phyloP scores from a whole-genome alignment of 2,329 filamentous ascomycete genomes.

The Xenoacremonium recifei region DNA sequence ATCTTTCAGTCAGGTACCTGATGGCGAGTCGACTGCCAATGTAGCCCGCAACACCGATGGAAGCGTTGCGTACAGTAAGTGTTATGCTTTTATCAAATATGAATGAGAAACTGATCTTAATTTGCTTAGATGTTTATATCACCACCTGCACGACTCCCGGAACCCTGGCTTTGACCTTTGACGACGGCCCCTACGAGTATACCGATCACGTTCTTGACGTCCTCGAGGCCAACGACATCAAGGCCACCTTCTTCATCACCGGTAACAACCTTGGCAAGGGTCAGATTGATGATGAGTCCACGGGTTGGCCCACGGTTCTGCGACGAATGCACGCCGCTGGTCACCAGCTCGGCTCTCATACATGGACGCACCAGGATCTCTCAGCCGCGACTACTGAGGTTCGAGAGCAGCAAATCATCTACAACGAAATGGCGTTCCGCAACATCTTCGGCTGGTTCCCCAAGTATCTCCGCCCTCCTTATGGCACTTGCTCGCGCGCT shows the following conservation, averaged over 20 bases:
- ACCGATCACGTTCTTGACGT: slow-evolving; percentile 39
- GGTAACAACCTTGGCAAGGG: slow-evolving; percentile 39
- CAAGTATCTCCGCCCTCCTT: slow-evolving; percentile 43
- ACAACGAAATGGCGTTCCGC: slow-evolving; percentile 43
- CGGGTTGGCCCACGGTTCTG: slow-evolving; percentile 34
- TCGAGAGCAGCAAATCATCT: slow-evolving; percentile 37
- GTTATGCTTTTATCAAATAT: not conserved
- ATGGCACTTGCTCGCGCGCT: slow-evolving; percentile 36
- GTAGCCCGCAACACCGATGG: slow-evolving; percentile 26
- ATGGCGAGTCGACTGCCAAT: slow-evolving; percentile 26
- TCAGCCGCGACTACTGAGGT: slow-evolving; percentile 27
- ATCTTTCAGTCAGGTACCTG: slow-evolving; percentile 23
- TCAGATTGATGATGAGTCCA: slow-evolving; percentile 36
- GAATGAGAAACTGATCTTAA: slow-evolving; percentile 6
- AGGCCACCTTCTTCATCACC: slow-evolving; percentile 41
- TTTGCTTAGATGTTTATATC: slow-evolving; percentile 26
- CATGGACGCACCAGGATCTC: slow-evolving; percentile 44
- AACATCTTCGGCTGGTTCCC: slow-evolving; percentile 39
- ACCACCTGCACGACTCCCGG: slow-evolving; percentile 32
- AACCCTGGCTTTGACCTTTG: slow-evolving; percentile 43
- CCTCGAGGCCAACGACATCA: slow-evolving; percentile 27
- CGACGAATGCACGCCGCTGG: slow-evolving; percentile 38
- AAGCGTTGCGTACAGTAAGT: slow-evolving; percentile 33
- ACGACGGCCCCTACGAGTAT: slow-evolving; percentile 44
- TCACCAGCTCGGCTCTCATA: slow-evolving; percentile 45